These are phyloP conservation scores for Drechslerella stenobrocha DNA, from an alignment of 2,329 filamentous ascomycete genomes.

Conservation along the genomic window DNA sequence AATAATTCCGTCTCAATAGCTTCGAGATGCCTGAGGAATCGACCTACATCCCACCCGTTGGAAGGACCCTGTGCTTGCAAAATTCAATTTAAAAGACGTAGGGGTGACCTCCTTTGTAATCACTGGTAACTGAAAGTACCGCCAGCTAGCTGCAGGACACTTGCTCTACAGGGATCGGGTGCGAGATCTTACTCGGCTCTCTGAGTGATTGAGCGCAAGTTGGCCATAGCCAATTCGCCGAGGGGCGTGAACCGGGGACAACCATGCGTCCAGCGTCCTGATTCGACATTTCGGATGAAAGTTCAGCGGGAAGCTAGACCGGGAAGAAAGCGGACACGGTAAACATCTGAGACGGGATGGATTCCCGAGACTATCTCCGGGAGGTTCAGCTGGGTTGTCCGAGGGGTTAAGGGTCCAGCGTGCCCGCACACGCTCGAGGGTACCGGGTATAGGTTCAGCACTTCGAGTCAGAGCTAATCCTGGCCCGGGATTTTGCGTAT, in stretches of 20 bases:
- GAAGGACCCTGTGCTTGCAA: too few relatives aligned
- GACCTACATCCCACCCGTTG: too few relatives aligned
- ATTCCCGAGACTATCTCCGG: background rate
- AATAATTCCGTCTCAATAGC: constrained; percentile 35
- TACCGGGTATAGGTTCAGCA: too few relatives aligned
- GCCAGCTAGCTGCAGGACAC: constrained; percentile 35
- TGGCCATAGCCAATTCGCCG: background rate
- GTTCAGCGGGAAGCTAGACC: constrained; percentile 21
- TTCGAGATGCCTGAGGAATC: constrained; percentile 40
- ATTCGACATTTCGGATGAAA: constrained; percentile 24
- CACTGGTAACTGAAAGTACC: constrained; percentile 11
- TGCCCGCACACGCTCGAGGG: too few relatives aligned
- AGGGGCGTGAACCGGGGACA: constrained; percentile 3
- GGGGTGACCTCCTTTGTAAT: too few relatives aligned
- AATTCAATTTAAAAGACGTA: too few relatives aligned
- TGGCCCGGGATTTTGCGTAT: too few relatives aligned
- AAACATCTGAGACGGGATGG: constrained; percentile 13
- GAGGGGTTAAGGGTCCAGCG: too few relatives aligned
- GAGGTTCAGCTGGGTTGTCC: constrained; percentile 1
- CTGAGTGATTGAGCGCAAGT: constrained; percentile 28
- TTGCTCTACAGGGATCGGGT: constrained; percentile 42
- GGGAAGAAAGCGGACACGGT: constrained; percentile 31
- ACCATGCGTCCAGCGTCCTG: background rate
- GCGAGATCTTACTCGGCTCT: constrained; percentile 24
- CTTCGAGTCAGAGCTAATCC: too few relatives aligned